Base-by-base conservation (phyloP, 768 basidiomycete species). In the Boletus subparvulus region DNA sequence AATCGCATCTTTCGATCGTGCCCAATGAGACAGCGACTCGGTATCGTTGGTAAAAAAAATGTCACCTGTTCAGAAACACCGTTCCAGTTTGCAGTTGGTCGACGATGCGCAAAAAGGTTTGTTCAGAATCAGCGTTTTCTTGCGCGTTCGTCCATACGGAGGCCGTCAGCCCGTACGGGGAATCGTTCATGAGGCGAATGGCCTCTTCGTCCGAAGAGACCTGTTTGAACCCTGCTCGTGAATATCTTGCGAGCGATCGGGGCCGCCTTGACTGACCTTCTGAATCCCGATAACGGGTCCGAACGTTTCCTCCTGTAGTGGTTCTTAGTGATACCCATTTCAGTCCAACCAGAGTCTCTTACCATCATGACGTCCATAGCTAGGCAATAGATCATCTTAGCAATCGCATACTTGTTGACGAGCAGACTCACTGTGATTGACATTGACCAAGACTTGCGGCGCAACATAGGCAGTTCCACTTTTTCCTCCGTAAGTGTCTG, bases 331-430 rank as follows among this genome's bases (percentile, higher is more conserved):
- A 9, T 54, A 14, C 32, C 8, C 8, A 9, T n/a, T 8, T 36
- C 4, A 9, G 17, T 33, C 17, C 19, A 35, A 43, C n/a, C 8
- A 33, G 21, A 39, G 16, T 11, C 21, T 52, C 74, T 10, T 62
- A 87, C 94, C 78, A 74, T 92, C 94, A 98, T 97, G 33, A 97
- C 77, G 26, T 93, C 88, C 94, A 98, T 97, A 16, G 79, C 91
- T 92, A 60, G 28, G 6, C 39, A 21, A 54, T 26, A 40, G 43
- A 21, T 21, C 21, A 33, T 43, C 45, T 61, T 12, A 66, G 48
- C 47, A 44, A 39, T 47, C 33, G 43, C 8, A 55, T 21, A 35
- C 47, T 8, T 13, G 33, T 47, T 19, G 43, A 56, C 7, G 6
- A 35, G 46, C 21, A 33, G 7, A 81, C 91, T 67, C 64, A 92